Evolutionary conservation across 345 rosid genomes (phyloP), one percentile per base, ranked within the genome.

Genomic region (Cardamine occulta): DNA sequence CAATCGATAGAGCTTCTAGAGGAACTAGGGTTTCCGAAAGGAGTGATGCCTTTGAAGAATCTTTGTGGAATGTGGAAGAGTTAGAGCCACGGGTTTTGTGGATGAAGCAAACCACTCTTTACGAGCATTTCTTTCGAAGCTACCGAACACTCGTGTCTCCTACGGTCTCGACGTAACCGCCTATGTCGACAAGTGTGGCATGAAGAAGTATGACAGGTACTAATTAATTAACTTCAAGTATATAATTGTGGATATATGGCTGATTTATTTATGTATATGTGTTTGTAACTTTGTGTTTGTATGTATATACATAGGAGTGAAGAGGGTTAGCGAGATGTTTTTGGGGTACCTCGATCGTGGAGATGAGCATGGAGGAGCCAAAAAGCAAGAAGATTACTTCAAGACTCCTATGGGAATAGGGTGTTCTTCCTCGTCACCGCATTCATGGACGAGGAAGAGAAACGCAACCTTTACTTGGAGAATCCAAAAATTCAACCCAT

Each of bases 391-490:
- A 88, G 76, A 84, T 94, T 3, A 57, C 28, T 94, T 94, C 86
- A 91, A 83, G 75, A 94, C 98, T 61, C 97, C 98, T 1, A 76
- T 91, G 97, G 98, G 98, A 49, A 79, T 91, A 11, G 96, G 95
- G 81, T 84, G 96, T 9, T n/a, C n/a, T 94, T 86, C 60, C 97
- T 86, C 0, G 56, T 85, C 56, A 77, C 90, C 2, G 86, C 92
- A 34, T 94, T 94, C 72, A 80, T 88, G 86, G 83, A 84, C 1
- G 96, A 88, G 2, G 98, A 91, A 59, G 98, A 93, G 65, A 93
- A 88, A 77, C 80, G 86, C 78, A 70, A 80, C 17, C 78, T 77
- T 79, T 73, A 74, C 66, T 73, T 79, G 80, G 82, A 84, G 79
- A 77, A 85, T 57, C 63, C 48, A 26, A 39, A 48, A 8, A 66